Base-by-base conservation (phyloP, 1,284 basidiomycete genomes). In the Ustilago lituana region DNA sequence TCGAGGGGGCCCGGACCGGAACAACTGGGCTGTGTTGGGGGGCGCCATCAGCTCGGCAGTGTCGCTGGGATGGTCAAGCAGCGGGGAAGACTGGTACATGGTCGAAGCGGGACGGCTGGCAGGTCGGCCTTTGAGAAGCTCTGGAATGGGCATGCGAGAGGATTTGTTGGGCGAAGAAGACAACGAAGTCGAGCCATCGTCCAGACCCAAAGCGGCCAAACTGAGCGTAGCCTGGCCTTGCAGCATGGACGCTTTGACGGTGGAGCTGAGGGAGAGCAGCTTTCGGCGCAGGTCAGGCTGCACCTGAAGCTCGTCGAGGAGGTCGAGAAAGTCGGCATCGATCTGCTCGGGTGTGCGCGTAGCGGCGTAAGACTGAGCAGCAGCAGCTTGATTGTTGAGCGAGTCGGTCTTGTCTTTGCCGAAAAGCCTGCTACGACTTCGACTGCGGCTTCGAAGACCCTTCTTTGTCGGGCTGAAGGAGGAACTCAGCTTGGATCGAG, bases 191-290 rank as follows among this genome's bases (percentile, higher is more conserved):
- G 49, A 27, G 14, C 27, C 22, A 12, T 46, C 48, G 9, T 60
- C 57, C 22, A 65, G 12, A 3, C 59, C 66, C 17, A 85, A 74
- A 0, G 85, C 79, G 15, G 83, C 85, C 11, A 86, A 80, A 23
- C 86, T 85, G 74, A 92, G 84, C 12, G 87, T 87, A 23, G 89
- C 88, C 2, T 91, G 91, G 0, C 91, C 92, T 76, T 90, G 91
- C 53, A 94, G 84, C 90, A 94, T 93, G n/a, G 90, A 90, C 3
- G 90, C 90, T 77, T 93, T 93, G 35, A 94, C 91, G 2, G 88
- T 87, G 0, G 88, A 84, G 62, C 91, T 91, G 86, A 94, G 90
- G 20, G 87, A 87, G 35, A 86, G 84, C 5, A 94, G 86, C 82
- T 92, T 92, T 1, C 88, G 88, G 11, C 91, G 87, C 15, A 93